phyloP scores from a whole-genome alignment of 108 stramenopile genomes.

The Ochromonas danica region DNA sequence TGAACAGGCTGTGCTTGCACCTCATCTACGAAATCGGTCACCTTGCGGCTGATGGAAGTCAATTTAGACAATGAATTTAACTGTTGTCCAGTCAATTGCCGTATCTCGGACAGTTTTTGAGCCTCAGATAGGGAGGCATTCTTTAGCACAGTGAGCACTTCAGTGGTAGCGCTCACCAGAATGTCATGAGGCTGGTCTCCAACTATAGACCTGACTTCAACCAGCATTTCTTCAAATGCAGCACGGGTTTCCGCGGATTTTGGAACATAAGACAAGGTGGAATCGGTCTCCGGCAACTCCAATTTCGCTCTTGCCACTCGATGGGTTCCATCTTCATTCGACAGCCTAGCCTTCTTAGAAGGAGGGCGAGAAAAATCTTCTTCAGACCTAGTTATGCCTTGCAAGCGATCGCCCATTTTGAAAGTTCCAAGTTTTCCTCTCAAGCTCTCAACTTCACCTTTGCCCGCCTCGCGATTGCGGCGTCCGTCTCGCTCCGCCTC shows the following conservation, averaged over 20 bases:
- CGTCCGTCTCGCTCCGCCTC: constrained; percentile 66
- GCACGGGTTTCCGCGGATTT: constrained; percentile 47
- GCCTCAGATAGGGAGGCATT: not conserved
- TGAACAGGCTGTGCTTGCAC: constrained; percentile 49
- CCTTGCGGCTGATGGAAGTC: constrained; percentile 61
- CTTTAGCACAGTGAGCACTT: constrained; percentile 72
- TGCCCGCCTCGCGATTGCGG: constrained; percentile 63
- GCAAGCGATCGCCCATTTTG: constrained; percentile 54
- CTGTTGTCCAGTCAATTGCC: constrained; percentile 75
- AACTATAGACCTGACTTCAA: constrained; percentile 47
- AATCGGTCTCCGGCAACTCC: too few species aligned
- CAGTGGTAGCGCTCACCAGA: constrained; percentile 84
- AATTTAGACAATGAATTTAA: constrained; percentile 70
- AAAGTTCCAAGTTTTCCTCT: constrained; percentile 73
- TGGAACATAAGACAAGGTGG: constrained; percentile 53
- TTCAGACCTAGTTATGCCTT: not conserved
- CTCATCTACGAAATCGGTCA: constrained; percentile 72
- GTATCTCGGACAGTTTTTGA: constrained; percentile 48
- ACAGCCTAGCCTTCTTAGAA: too few species aligned
- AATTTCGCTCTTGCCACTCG: too few species aligned
- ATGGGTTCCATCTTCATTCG: too few species aligned
- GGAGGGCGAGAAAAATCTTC: too few species aligned
- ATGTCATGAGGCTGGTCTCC: constrained; percentile 87
- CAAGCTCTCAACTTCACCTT: constrained; percentile 90
- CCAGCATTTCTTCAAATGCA: constrained; percentile 66